Evolutionary conservation across 1,139 yeast genomes (phyloP).

Genomic region (Yamadazyma atlantica): DNA sequence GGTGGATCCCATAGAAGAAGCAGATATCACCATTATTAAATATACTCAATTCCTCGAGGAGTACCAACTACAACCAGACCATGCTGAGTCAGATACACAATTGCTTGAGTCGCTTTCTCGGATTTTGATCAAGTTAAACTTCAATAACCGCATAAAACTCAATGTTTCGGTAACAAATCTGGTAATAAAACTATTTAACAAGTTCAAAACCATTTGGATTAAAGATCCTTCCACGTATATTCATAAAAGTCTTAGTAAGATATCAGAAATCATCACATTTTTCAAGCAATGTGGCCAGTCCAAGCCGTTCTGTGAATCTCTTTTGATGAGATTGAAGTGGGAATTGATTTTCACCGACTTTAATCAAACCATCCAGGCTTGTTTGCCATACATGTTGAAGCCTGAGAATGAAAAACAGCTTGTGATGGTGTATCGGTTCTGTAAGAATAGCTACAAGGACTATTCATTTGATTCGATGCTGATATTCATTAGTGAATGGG

Average conservation of each 20-base stretch:
- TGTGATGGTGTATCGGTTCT: constrained; percentile 18
- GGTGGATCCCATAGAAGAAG: constrained; percentile 7
- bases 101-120: constrained; percentile 18
- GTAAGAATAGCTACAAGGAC: constrained; percentile 17
- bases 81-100: constrained; percentile 2
- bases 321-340: constrained; percentile 31
- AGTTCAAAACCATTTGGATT: constrained; percentile 20
- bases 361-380: constrained; percentile 16
- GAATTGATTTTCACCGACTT: constrained; percentile 28
- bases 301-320: constrained; percentile 18
- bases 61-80: constrained; percentile 3
- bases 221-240: constrained; percentile 20
- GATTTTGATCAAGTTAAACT: constrained; percentile 22
- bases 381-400: constrained; percentile 21
- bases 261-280: constrained; percentile 20
- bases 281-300: constrained; percentile 26
- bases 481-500: constrained; percentile 24
- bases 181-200: constrained; percentile 18
- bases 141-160: constrained; percentile 17
- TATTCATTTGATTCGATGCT: constrained; percentile 20
- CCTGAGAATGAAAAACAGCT: constrained; percentile 18
- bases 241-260: constrained; percentile 13
- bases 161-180: constrained; percentile 18
- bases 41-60: constrained; percentile 11
- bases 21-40: constrained; percentile 5